Evolutionary conservation across 2,329 filamentous ascomycete genomes (phyloP).

Genomic region (Ophiocordyceps camponoti-floridani): DNA sequence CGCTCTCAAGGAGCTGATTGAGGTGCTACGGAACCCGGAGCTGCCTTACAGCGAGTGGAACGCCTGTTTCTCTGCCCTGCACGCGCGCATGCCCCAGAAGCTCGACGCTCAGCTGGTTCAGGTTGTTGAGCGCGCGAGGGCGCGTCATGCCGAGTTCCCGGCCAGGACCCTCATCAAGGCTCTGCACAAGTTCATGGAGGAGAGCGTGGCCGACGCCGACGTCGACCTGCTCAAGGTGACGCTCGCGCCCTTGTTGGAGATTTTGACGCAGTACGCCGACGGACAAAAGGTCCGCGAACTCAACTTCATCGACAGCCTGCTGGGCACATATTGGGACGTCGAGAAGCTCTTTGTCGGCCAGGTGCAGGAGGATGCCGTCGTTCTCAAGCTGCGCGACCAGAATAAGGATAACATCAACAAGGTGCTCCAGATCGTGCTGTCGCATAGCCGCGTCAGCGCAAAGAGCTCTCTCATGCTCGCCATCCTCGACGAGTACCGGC

Average conservation of each 20-base stretch:
- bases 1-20: constrained; percentile 75
- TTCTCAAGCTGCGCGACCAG: constrained; percentile 85
- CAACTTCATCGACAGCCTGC: constrained; percentile 57
- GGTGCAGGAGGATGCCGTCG: constrained; percentile 82
- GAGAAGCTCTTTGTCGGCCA: constrained; percentile 79
- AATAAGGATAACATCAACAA: constrained; percentile 81
- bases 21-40: constrained; percentile 75
- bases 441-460: constrained; percentile 76
- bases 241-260: constrained; percentile 56
- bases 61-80: constrained; percentile 87
- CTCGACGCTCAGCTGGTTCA: constrained; percentile 68
- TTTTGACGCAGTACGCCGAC: constrained; percentile 67
- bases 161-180: constrained; percentile 74
- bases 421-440: constrained; percentile 79
- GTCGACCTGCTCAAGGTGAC: constrained; percentile 54
- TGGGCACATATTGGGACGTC: constrained; percentile 65
- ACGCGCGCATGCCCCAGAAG: constrained; percentile 91
- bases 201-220: constrained; percentile 59
- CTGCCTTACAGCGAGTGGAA: constrained; percentile 95
- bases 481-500: constrained; percentile 83
- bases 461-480: constrained; percentile 91
- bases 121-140: constrained; percentile 67
- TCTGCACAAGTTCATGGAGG: constrained; percentile 75
- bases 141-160: constrained; percentile 73
- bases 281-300: constrained; percentile 87